phyloP scores from a whole-genome alignment of 2,329 filamentous ascomycete genomes.

The Aureobasidium vineae region DNA sequence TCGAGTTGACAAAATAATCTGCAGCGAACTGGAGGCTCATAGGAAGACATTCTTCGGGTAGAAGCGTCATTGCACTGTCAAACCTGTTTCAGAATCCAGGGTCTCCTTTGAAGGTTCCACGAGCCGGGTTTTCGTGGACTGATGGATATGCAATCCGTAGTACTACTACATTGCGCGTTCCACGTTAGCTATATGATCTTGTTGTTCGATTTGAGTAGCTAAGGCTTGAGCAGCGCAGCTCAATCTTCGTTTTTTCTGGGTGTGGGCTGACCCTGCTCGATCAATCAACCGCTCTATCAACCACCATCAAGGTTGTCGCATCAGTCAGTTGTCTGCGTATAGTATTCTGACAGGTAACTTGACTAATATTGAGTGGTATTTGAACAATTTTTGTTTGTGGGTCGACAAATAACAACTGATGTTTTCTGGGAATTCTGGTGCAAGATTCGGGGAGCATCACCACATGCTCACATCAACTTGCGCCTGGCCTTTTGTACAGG shows the following conservation, averaged over 20 bases:
- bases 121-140: not conserved
- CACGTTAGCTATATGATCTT: not conserved
- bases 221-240: not conserved
- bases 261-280: not conserved
- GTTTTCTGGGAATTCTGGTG: not conserved
- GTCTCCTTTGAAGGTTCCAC: not conserved
- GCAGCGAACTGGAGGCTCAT: not conserved
- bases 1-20: not conserved
- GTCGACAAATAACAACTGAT: not conserved
- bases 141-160: not conserved
- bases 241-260: not conserved
- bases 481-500: not conserved
- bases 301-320: not conserved
- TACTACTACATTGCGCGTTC: not conserved
- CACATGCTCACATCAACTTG: not conserved
- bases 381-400: not conserved
- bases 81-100: constrained; percentile 4
- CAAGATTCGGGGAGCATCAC: not conserved
- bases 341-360: not conserved
- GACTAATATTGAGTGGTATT: not conserved
- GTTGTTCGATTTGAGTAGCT: not conserved
- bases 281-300: not conserved
- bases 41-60: not conserved
- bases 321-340: not conserved
- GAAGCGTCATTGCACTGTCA: constrained; percentile 7